Evolutionary conservation across 2,329 filamentous ascomycete species (phyloP), one percentile per base, ranked within the genome.

Genomic region (Cytospora piceae): DNA sequence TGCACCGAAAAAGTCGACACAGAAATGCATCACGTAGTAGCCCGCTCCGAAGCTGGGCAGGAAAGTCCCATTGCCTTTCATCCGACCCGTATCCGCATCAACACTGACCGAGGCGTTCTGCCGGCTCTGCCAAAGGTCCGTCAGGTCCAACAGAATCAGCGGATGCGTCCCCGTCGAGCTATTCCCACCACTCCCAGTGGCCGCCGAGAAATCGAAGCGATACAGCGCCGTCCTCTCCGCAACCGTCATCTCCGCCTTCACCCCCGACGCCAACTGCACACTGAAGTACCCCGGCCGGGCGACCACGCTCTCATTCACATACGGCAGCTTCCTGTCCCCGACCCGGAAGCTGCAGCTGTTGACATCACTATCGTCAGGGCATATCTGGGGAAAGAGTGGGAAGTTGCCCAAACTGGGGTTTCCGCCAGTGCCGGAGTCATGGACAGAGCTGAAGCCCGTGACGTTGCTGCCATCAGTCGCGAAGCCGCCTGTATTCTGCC

Each of bases 201-300:
- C 72, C 11, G 74, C 76, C 22, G 85, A 82, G 67, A 88, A 89
- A 0, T 79, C 82, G 68, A 90, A 87, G 4, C 81, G 79, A 71
- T 88, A 89, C n/a, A 90, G 72, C 3, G 86, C 85, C 1, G 86
- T 86, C 64, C 83, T 85, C 53, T 88, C 85, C 1, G 85, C 82
- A 4, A 83, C 81, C 0, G 87, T 87, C 82, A 87, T 87, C 66
- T 88, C 83, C 0, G 84, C 82, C 32, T 78, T 78, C 42, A 90
- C 79, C 0, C 82, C 81, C 9, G 82, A 84, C 9, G 73, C 78
- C 51, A 90, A 73, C 1, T 79, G 80, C n/a, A 90, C 79, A 15
- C 80, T 77, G 71, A 90, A 90, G 67, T 87, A 85, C 2, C 86
- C 86, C 0, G 85, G 84, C 11, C 73, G 71, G 0, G 85, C 83